Conservation (phyloP, 331 rosid species). For the Quercus lobata region DNA sequence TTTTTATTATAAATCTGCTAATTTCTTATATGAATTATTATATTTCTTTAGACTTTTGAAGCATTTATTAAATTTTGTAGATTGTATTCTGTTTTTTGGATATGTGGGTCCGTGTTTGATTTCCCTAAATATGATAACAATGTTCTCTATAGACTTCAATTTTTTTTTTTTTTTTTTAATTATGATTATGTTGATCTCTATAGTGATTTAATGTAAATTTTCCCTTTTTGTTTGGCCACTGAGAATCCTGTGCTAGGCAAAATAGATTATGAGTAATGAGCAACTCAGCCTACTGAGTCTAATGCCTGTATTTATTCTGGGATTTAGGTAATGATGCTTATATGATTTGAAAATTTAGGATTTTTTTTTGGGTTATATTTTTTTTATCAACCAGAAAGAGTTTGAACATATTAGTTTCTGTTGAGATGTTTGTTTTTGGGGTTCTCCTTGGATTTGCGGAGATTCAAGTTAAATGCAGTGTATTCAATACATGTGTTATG, state of each 20-base stretch:
- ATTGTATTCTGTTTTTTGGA: not conserved
- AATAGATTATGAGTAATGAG: not conserved
- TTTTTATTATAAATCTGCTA: not conserved
- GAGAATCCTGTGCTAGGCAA: not conserved
- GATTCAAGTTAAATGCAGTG: not conserved
- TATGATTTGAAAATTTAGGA: not conserved
- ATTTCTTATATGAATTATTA: not conserved
- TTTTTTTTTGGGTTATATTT: not conserved
- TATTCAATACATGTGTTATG: not conserved
- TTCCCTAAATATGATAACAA: not conserved
- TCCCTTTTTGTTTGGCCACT: not conserved
- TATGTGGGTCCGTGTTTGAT: not conserved
- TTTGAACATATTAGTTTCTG: not conserved
- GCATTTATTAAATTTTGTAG: not conserved
- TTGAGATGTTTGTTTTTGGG: not conserved
- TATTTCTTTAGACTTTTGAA: not conserved
- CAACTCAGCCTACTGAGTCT: not conserved
- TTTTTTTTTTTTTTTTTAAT: not conserved
- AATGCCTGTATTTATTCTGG: not conserved
- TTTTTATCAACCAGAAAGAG: not conserved
- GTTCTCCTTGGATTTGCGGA: not conserved
- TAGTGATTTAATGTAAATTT: not conserved
- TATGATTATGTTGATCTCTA: not conserved
- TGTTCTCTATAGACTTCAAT: not conserved
- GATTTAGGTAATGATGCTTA: not conserved